Base-by-base conservation (phyloP, 345 rosid genomes). In the Linum trigynum region DNA sequence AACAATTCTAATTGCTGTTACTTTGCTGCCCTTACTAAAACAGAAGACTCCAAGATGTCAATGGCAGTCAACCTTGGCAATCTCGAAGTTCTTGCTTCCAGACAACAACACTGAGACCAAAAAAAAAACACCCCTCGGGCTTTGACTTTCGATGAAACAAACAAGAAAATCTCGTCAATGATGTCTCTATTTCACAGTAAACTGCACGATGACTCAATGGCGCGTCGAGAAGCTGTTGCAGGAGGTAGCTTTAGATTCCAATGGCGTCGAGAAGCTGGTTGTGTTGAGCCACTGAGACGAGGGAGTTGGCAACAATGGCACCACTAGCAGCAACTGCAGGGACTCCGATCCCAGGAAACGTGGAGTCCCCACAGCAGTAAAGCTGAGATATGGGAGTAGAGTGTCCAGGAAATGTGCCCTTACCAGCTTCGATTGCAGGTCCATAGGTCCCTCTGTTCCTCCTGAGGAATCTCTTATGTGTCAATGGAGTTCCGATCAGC, bases 291-390 rank as follows among this genome's bases (percentile, higher is more conserved):
- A 92, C 97, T 0, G 95, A 72, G 56, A 89, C 95, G 9, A 87
- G 75, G 2, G 98, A 86, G 72, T 89, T 92, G 3, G 95, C 98
- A 57, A 92, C 96, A 60, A 89, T 92, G 32, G 97, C 94, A 2
- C 98, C 97, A 61, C 98, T 87, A 50, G 97, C 95, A 53, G 95
- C 95, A 60, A 92, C 91, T 15, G 97, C 98, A 23, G 94, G 98
- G 70, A 92, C 90, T 8, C 97, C 97, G 16, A 87, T 87, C 67
- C 96, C 98, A 0, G 96, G 61, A 57, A 92, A 92, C 55, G 97
- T 92, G 2, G 98, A 92, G 74, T 92, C 97, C 11, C 96, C 95
- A 3, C 97, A 89, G 68, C 91, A 86, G 76, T 83, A 75, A 45
- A 92, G 91, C 73, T 87, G 95, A 0, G 86, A 72, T 42, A 92